Conservation (phyloP, 2,329 filamentous ascomycete genomes). For the Verticillium nonalfalfae region DNA sequence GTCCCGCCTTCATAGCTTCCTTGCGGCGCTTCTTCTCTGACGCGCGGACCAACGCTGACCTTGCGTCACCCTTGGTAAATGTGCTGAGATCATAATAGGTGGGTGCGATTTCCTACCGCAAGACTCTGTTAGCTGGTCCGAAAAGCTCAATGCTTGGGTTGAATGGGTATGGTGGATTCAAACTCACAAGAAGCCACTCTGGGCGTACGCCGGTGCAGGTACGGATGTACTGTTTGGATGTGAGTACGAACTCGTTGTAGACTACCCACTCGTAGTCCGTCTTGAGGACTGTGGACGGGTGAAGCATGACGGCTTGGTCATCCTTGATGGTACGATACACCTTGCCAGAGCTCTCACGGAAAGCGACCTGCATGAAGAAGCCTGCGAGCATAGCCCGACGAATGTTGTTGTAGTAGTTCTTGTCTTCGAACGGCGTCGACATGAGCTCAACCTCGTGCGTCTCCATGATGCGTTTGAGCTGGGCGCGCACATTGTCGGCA, state of each 20-base stretch:
- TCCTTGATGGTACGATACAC: conserved; percentile 95
- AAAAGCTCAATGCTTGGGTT: not conserved
- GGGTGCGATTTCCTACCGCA: conserved; percentile 78
- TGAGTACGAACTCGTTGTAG: conserved; percentile 98
- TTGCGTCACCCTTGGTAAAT: conserved; percentile 84
- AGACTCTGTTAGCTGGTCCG: not conserved
- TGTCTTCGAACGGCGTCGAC: conserved; percentile 86
- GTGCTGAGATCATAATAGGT: conserved; percentile 81
- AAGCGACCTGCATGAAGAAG: conserved; percentile 99
- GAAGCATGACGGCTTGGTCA: conserved; percentile 85
- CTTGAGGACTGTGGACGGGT: conserved; percentile 84
- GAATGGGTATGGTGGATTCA: not conserved
- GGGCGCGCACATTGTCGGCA: conserved; percentile 87
- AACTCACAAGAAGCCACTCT: conserved; percentile 83
- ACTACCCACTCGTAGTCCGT: conserved; percentile 94
- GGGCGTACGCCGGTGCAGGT: conserved; percentile 88
- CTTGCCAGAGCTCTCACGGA: conserved; percentile 83
- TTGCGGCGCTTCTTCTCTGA: conserved; percentile 55
- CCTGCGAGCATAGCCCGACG: conserved; percentile 84
- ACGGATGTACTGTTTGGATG: conserved; percentile 95
- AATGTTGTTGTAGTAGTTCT: conserved; percentile 98
- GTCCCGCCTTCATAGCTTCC: conserved; percentile 46
- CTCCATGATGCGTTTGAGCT: conserved; percentile 97
- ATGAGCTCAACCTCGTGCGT: conserved; percentile 78
- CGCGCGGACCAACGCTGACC: conserved; percentile 54